A percentile compares a stretch with the other conserved stretches of the same genome.
phyloP scores from a whole-genome alignment of 768 basidiomycete genomes.

The Gloeopeniophorella convolvens region DNA sequence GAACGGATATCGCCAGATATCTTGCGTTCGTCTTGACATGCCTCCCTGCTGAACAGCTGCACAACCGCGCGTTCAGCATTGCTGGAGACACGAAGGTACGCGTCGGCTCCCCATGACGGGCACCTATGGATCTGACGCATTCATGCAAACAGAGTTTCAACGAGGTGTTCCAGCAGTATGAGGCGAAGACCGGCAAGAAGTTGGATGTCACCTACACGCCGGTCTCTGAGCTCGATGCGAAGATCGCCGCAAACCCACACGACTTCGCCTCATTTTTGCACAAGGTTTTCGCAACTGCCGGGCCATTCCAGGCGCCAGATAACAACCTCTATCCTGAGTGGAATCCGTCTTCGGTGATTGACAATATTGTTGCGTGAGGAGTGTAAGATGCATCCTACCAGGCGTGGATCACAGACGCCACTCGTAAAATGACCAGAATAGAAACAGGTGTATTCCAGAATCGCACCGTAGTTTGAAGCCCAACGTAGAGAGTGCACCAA shows the following conservation, averaged over 20 bases:
- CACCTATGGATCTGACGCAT: no score
- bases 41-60: slow-evolving; percentile 10
- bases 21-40: slow-evolving; percentile 17
- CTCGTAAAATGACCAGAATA: no score
- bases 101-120: no score
- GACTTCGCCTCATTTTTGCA: slow-evolving; percentile 1
- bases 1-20: slow-evolving; percentile 21
- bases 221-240: slow-evolving; percentile 11
- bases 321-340: slow-evolving; percentile 20
- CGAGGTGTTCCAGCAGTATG: slow-evolving; percentile 17
- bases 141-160: slow-evolving; percentile 19
- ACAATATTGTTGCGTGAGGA: no score
- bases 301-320: not conserved
- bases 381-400: no score
- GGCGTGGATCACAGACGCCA: no score
- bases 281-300: slow-evolving; percentile 10
- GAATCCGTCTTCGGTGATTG: slow-evolving; percentile 19
- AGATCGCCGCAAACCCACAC: slow-evolving; percentile 3
- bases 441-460: no score
- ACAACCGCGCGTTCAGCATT: slow-evolving; percentile 7
- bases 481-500: no score
- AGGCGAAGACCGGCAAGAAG: slow-evolving; percentile 17
- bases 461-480: no score
- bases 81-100: slow-evolving; percentile 13
- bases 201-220: slow-evolving; percentile 18